phyloP scores from a whole-genome alignment of 1,284 basidiomycete genomes.

The Ceratobasidium sp. region DNA sequence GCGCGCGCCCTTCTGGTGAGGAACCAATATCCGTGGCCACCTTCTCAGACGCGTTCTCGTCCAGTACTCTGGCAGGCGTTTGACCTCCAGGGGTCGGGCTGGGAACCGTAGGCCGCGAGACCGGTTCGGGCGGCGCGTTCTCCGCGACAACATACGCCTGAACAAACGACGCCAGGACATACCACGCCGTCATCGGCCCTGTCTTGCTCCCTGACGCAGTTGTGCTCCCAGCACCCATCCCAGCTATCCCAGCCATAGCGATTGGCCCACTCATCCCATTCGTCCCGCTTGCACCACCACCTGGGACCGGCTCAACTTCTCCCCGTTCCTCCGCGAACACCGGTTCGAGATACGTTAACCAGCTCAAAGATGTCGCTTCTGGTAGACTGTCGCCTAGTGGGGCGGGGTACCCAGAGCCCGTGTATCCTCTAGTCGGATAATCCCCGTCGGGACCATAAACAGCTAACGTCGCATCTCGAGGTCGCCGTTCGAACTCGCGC shows the following conservation, averaged over 20 bases:
- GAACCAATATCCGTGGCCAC: not conserved
- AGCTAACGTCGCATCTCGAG: conserved; percentile 1
- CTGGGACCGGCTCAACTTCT: too few species aligned
- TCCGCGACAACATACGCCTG: conserved; percentile 23
- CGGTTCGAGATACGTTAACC: conserved; percentile 39
- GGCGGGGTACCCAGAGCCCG: not conserved
- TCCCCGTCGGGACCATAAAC: too few species aligned
- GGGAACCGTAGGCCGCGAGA: not conserved
- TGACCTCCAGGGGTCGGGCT: not conserved
- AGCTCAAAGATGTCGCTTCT: conserved; percentile 31
- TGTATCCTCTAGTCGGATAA: not conserved
- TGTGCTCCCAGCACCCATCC: not conserved
- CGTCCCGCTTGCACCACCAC: too few species aligned
- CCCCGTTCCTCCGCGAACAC: conserved; percentile 29
- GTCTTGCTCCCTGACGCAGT: too few species aligned
- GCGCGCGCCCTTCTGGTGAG: too few species aligned
- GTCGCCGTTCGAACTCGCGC: conserved; percentile 28
- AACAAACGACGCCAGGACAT: conserved; percentile 39
- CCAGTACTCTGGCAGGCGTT: conserved; percentile 16
- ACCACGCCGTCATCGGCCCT: conserved; percentile 35
- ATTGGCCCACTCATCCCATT: not conserved
- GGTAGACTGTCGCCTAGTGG: conserved; percentile 26
- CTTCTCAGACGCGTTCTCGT: conserved; percentile 21
- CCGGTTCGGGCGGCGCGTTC: not conserved
- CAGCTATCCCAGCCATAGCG: not conserved